A percentile compares a stretch with the other conserved stretches of the same genome.
phyloP scores from a whole-genome alignment of 768 basidiomycete genomes.

The Tricholoma bakamatsutake region DNA sequence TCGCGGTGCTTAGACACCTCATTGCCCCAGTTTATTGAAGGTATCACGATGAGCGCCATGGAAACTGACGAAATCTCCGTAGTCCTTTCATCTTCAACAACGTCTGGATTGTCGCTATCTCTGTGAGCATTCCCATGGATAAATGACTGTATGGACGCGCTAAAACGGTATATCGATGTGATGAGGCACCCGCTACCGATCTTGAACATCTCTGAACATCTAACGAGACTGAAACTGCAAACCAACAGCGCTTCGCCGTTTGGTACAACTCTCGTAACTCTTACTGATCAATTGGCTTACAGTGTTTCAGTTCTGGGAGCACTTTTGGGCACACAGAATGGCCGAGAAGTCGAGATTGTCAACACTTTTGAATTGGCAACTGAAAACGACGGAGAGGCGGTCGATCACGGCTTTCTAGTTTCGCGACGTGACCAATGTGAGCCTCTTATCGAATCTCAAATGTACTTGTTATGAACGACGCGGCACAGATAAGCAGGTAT shows the following conservation, averaged over 20 bases:
- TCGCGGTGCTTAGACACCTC: neutral
- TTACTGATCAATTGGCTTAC: neutral
- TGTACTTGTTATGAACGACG: conserved; percentile 6
- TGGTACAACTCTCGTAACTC: conserved; percentile 34
- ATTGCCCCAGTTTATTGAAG: neutral
- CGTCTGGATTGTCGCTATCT: conserved; percentile 69
- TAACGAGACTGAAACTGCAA: conserved; percentile 80
- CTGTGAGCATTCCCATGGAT: conserved; percentile 42
- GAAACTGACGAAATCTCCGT: conserved; percentile 75
- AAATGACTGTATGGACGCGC: neutral
- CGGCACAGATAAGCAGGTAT: conserved; percentile 88
- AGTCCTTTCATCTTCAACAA: conserved; percentile 63
- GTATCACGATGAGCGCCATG: conserved; percentile 50
- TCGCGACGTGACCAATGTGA: conserved; percentile 85
- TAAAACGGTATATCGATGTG: conserved; percentile 15
- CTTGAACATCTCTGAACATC: conserved; percentile 94
- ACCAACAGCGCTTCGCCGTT: conserved; percentile 55
- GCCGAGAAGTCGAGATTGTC: conserved; percentile 93
- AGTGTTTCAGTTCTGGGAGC: conserved; percentile 74
- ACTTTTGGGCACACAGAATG: conserved; percentile 88
- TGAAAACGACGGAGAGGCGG: conserved; percentile 46
- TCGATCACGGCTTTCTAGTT: conserved; percentile 79
- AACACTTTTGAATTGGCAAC: conserved; percentile 92
- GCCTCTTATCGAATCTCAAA: conserved; percentile 7
- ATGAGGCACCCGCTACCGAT: conserved; percentile 92